Conservation (phyloP, 345 rosid genomes). For the Camelina neglecta region DNA sequence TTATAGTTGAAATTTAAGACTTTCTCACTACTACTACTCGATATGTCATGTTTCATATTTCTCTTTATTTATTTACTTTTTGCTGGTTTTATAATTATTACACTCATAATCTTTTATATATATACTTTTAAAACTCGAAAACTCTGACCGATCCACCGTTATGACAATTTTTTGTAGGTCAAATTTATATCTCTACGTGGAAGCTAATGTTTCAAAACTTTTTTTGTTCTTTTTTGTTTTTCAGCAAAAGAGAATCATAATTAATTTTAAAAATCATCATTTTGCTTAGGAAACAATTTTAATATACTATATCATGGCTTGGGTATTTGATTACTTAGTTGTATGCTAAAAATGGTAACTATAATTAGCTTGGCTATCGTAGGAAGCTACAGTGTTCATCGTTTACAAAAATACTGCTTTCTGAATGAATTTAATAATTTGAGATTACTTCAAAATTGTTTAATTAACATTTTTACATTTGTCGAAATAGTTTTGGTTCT, state of each 20-base stretch:
- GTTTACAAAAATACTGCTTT: neutral
- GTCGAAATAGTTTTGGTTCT: no score
- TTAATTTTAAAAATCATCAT: conserved; percentile 26
- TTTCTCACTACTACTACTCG: conserved; percentile 44
- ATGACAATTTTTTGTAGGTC: neutral
- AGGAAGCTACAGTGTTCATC: no score
- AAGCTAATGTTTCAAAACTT: conserved; percentile 1
- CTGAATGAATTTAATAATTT: neutral
- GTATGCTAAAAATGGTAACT: conserved; percentile 18
- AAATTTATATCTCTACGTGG: neutral
- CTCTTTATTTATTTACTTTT: conserved; percentile 11
- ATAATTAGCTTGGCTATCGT: conserved; percentile 18
- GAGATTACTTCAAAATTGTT: neutral
- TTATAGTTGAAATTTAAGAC: conserved; percentile 38
- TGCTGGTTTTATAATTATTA: conserved; percentile 5
- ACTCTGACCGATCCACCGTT: conserved; percentile 41
- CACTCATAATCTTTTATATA: neutral
- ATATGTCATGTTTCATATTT: conserved; percentile 20
- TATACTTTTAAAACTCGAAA: neutral
- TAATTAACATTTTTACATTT: no score
- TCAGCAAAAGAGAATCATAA: conserved; percentile 20
- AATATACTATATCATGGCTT: conserved; percentile 38
- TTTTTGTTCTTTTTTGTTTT: neutral
- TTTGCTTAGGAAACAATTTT: conserved; percentile 42
- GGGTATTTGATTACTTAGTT: conserved; percentile 26